These are phyloP conservation scores for Narthecium ossifragum DNA, from an alignment of 106 monocot species.

Conservation along the genomic window DNA sequence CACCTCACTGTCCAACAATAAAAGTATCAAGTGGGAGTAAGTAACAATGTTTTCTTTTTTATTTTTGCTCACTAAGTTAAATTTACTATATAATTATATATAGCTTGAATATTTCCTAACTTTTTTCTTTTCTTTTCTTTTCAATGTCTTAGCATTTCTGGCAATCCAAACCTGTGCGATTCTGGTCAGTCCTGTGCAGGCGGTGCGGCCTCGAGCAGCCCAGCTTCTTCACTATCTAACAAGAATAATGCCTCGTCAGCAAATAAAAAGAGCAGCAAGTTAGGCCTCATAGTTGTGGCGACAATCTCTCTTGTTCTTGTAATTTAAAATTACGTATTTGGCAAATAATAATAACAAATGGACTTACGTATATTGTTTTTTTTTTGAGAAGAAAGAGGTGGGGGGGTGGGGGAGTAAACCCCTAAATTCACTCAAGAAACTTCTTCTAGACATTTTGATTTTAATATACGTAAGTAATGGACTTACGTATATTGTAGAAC, in stretches of 20 bases:
- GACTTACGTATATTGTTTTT: too few relatives aligned
- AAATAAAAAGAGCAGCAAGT: slow-evolving; percentile 1
- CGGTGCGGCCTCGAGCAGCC: background rate
- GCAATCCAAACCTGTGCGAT: slow-evolving; percentile 16
- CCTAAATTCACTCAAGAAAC: too few relatives aligned
- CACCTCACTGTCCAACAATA: background rate
- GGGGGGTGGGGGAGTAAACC: too few relatives aligned
- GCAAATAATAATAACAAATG: too few relatives aligned
- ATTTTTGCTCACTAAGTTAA: too few relatives aligned
- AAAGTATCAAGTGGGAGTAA: slow-evolving; percentile 18
- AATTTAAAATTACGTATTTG: too few relatives aligned
- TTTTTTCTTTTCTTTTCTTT: background rate
- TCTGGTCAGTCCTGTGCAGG: slow-evolving; percentile 14
- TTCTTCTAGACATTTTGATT: too few relatives aligned
- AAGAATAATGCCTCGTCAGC: background rate
- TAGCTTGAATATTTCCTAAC: background rate
- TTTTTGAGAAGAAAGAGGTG: too few relatives aligned
- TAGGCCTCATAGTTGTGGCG: slow-evolving; percentile 1
- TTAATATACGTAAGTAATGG: too few relatives aligned
- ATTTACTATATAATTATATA: background rate
- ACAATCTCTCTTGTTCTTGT: background rate
- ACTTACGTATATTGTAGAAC: too few relatives aligned
- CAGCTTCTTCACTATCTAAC: background rate
- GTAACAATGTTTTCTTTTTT: background rate
- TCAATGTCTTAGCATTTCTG: background rate